Evolutionary conservation across 2,329 filamentous ascomycete species (phyloP), one percentile per base, ranked within the genome.

Genomic region (Paracamarosporium sp.): DNA sequence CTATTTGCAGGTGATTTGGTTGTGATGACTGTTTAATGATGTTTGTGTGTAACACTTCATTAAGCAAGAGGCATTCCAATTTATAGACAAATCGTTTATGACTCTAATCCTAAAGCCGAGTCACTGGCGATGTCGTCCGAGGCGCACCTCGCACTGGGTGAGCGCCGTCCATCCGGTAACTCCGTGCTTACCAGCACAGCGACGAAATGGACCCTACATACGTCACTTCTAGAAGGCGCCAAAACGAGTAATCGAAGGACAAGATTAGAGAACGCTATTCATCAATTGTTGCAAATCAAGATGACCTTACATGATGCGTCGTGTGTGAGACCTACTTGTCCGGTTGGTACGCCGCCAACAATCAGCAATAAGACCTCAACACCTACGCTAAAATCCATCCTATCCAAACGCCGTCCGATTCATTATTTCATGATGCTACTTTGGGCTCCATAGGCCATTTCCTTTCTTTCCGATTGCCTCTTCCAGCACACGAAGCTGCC

Each of bases 401-500:
- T 38, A 15, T 51, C 41, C 30, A 45, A 46, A 35, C 40, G 17
- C 31, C 28, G 15, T 35, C n/a, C 3, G 33, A 8, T 5, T n/a
- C 17, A 6, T 9, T 28, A 15, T 15, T 8, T 17, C 27, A 7
- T 17, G 22, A 35, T 15, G 28, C 46, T 40, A 50, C 15, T 22
- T 40, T 11, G 60, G 56, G 36, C 33, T 53, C 61, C 63, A 65
- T 12, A 65, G 46, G 17, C 67, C 64, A 40, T 59, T 62, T n/a
- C 56, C 57, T 51, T 61, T 64, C 33, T 50, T 60, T 3, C 50
- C 54, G 4, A 51, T 57, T 7, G 50, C 20, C 28, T 67, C 60
- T 8, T 84, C 81, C 57, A 88, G 63, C 58, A 86, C 79, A 54
- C 82, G 79, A 65, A 88, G 75, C 45, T 82, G 72, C n/a, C 85